Conservation (phyloP, 305 asterid species). For the Fraxinus sp. region DNA sequence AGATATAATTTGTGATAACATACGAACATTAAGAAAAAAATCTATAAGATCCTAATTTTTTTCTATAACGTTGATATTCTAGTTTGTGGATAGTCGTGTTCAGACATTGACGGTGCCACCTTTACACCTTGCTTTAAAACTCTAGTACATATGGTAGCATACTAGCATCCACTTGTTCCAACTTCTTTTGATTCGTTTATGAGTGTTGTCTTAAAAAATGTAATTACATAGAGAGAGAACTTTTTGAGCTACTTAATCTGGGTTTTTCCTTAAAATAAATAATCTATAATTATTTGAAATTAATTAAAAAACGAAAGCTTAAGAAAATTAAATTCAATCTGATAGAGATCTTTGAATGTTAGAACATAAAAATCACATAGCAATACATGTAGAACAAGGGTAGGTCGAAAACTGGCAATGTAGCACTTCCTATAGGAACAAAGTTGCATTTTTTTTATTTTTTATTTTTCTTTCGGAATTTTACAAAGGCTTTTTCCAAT, state of each 20-base stretch:
- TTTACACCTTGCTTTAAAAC: not conserved
- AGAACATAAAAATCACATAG: not conserved
- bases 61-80: not conserved
- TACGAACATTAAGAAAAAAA: not conserved
- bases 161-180: not conserved
- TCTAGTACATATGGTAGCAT: not conserved
- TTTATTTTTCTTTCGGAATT: slow-evolving; percentile 4
- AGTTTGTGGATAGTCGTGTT: not conserved
- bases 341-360: not conserved
- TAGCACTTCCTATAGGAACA: not conserved
- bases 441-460: not conserved
- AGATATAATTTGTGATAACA: not conserved
- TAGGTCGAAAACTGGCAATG: not conserved
- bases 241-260: not conserved
- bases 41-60: too few species aligned
- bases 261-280: not conserved
- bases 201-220: not conserved
- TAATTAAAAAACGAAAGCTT: not conserved
- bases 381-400: not conserved
- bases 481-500: slow-evolving; percentile 9
- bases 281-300: not conserved
- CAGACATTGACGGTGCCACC: not conserved
- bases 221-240: not conserved
- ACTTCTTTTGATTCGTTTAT: not conserved
- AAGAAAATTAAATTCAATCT: not conserved